These are phyloP conservation scores for Populus nigra DNA, from an alignment of 345 rosid species.

Conservation along the genomic window DNA sequence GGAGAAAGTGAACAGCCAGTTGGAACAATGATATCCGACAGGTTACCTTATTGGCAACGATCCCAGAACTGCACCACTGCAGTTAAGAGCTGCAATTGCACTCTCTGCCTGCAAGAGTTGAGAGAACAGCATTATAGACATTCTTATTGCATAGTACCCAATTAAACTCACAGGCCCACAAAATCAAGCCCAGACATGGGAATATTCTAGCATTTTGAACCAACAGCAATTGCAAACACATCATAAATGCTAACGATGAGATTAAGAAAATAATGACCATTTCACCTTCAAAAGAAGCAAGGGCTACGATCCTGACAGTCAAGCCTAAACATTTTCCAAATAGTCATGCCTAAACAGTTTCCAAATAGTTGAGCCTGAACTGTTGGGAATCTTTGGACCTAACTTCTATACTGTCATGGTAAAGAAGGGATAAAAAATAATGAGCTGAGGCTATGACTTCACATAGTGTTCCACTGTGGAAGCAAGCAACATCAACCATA, in stretches of 20 bases:
- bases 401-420: background rate
- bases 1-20: too few relatives aligned
- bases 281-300: background rate
- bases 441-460: background rate
- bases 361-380: background rate
- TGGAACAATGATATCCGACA: background rate
- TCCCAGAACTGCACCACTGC: slow-evolving; percentile 81
- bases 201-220: slow-evolving; percentile 1
- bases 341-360: background rate
- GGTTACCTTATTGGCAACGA: slow-evolving; percentile 78
- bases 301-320: background rate
- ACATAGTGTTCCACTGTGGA: background rate
- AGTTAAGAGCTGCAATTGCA: slow-evolving; percentile 88
- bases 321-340: background rate
- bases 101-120: slow-evolving; percentile 77
- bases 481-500: background rate
- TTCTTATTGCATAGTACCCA: background rate
- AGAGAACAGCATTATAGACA: background rate
- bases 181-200: background rate
- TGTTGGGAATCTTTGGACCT: background rate
- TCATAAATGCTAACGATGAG: background rate
- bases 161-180: background rate
- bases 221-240: background rate
- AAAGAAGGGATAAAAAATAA: background rate
- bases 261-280: background rate